Base-by-base conservation (phyloP, 129 eudicot genomes). In the Artemisia annua region DNA sequence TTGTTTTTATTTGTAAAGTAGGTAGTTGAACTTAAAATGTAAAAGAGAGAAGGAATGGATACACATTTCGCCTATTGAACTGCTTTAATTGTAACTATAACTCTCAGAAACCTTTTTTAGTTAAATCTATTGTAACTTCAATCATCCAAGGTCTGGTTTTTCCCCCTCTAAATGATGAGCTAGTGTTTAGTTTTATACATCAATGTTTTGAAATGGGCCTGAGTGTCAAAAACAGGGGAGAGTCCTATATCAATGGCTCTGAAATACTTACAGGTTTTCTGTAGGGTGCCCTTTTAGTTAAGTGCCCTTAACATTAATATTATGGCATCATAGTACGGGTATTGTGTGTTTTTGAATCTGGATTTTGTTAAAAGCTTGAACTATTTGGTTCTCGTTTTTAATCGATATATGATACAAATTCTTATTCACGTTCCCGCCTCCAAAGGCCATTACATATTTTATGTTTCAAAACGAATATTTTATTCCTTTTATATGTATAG, bases 241-340 rank as follows among this genome's bases (percentile, higher is more conserved):
- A 82, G 89, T 22, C 35, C 20, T 65, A 50, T 11, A 52, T 75
- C 66, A 53, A 66, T 87, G 71, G 83, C 93, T 84, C 93, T 87
- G 89, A 75, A 79, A 84, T 79, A 82, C 85, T 69, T 79, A 66
- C 83, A 87, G 93, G 93, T 87, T 78, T 81, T 87, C 93, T 87
- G 86, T 74, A 77, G 83, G 88, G 71, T 81, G 89, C 93, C 82
- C 93, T 69, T 28, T 74, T 69, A 76, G 35, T 74, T 71, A 74
- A 54, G 8, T 70, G 82, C 93, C 93, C 82, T 77, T 69, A n/a
- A 78, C 72, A 78, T 70, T 14, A 12, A 78, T 53, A 51, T 7
- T 39, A 39, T 87, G 89, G 93, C 84, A 82, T 87, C 93, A 84
- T 87, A 87, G 93, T 84, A 87, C 89, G 84, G 86, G 70, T 81